Base-by-base conservation (phyloP, 768 basidiomycete genomes). In the Amanita subjunquillea region DNA sequence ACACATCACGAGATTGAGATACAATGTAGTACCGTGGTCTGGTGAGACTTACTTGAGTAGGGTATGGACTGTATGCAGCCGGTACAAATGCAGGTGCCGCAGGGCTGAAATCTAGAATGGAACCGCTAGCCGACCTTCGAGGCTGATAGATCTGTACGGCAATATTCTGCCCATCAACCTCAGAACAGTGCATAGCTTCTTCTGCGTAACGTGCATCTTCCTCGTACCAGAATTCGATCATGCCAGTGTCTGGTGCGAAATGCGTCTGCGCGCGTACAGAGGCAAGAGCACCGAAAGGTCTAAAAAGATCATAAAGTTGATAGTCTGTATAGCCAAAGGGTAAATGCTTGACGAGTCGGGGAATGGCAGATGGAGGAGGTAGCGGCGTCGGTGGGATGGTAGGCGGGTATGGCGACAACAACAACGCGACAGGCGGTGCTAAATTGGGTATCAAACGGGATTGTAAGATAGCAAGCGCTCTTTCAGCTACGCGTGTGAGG, bases 171-270 rank as follows among this genome's bases (percentile, higher is more conserved):
- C 87, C 89, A 39, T 86, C 85, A 12, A 92, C 71, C 40, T 92
- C 88, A 13, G 83, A 78, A 58, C 87, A 91, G 66, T 91, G 88
- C 79, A 92, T 75, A 2, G 83, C 81, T 38, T 85, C 83, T 61
- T 92, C 88, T 0, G 87, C 90, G 22, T 75, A 69, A 23, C 79
- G 76, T 6, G 87, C 90, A 60, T 92, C 89, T 36, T 87, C 86
- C 64, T 92, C 91, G 52, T 83, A 78, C 87, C 87, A 91, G 64
- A 87, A 92, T 64, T 92, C 87, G 39, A 91, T 75, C 48, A 88
- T 76, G 46, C 81, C 90, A 0, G 81, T 85, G 65, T 89, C 88
- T 38, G 79, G 74, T 20, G 86, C 87, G 61, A 88, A 84, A 41
- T 83, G 82, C 12, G 86, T 82, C 49, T 83, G 85, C 5, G 80